Evolutionary conservation across 441 rosid genomes (phyloP), one percentile per base, ranked within the genome.

Genomic region (Geranium incanum): DNA sequence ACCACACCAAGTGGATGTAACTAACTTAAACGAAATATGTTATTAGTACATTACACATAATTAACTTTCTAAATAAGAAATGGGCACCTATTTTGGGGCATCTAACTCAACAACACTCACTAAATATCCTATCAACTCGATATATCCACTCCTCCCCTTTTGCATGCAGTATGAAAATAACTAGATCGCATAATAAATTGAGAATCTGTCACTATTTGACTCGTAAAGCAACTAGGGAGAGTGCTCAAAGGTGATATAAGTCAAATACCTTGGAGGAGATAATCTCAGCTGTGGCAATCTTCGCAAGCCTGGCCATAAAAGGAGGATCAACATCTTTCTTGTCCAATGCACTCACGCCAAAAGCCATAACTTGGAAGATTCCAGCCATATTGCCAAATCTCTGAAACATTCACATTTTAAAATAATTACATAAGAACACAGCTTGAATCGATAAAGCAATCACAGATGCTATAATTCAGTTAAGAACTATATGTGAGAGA

Each of bases 381-480:
- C 96, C 99, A 66, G 97, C 99, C 91, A 95, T 85, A 80, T 95
- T 95, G 66, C 96, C 85, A 77, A 89, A 92, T 65, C 97, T 83
- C 99, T 95, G 82, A 66, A 78, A 76, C 19, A n/a, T 38, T 21
- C 15, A 37, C 66, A 21, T 75, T 74, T 55, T 13, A 78, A 52
- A 72, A n/a, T 28, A 36, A 23, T 37, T 1, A 63, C 66, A 62
- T 62, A 2, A 19, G 12, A 60, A 21, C 36, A 62, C 66, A 3
- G 13, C 67, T 9, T 11, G 2, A 63, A 63, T 33, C 33, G 16
- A 28, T 9, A 28, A 63, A 21, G 6, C 50, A 60, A 66, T 12
- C 21, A 5, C 28, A 28, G 7, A 0, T 21, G 41, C 8, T 21
- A 0, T 28, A 69, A 4, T 1, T 23, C 13, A 68, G 15, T 41